Conservation (phyloP, 768 basidiomycete genomes). For the Leucosporidium creatinivorum region DNA sequence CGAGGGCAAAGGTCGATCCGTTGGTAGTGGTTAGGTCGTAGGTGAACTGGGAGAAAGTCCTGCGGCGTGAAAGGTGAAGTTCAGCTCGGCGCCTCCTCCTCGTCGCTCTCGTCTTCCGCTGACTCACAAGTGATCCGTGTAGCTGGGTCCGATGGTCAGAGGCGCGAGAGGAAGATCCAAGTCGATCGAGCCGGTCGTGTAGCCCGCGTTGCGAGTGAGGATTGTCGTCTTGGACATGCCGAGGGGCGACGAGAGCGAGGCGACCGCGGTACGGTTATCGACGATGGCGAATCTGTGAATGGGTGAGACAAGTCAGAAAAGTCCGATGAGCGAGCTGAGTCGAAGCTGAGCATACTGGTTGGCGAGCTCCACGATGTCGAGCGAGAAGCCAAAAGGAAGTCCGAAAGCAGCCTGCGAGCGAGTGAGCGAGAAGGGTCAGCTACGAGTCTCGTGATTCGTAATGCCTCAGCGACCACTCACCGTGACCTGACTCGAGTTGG, state of each 20-base stretch:
- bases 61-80: not conserved
- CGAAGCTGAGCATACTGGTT: conserved; percentile 39
- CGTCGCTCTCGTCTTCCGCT: too few species aligned
- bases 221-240: conserved; percentile 57
- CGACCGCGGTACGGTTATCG: conserved; percentile 51
- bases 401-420: conserved; percentile 43
- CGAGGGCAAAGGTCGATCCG: conserved; percentile 14
- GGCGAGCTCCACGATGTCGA: conserved; percentile 10
- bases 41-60: conserved; percentile 26
- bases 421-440: too few species aligned
- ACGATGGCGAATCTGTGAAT: conserved; percentile 51
- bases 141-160: conserved; percentile 45
- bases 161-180: conserved; percentile 49
- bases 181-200: conserved; percentile 60
- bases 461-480: too few species aligned
- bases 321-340: conserved; percentile 41
- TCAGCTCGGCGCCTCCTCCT: too few species aligned
- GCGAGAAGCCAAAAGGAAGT: conserved; percentile 62
- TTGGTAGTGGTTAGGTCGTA: conserved; percentile 24
- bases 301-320: not conserved
- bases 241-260: conserved; percentile 52
- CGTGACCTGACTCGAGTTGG: conserved; percentile 54
- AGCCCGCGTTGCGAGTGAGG: conserved; percentile 48
- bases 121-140: conserved; percentile 17
- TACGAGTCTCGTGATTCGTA: too few species aligned